Base-by-base conservation (phyloP, 2,329 filamentous ascomycete genomes). In the Zopfia rhizophila region DNA sequence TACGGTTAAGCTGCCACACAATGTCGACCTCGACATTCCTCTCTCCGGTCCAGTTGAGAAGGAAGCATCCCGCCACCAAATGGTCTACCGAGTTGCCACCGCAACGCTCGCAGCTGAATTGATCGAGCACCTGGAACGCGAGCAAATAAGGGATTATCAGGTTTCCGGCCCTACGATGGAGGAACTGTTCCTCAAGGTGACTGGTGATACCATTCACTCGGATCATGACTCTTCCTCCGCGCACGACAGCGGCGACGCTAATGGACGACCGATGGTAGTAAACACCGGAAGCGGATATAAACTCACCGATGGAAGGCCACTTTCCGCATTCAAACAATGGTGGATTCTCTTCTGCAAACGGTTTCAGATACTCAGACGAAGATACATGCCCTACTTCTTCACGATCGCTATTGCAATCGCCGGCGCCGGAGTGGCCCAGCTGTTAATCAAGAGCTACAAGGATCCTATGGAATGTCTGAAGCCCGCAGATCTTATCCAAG, bases 121-220 rank as follows among this genome's bases (percentile, higher is more conserved):
- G 30, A 87, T 95, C 49, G 79, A 81, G 30, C 72, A 78, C 6
- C 76, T 96, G 0, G 89, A 96, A 65, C 70, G 75, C 1, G 75
- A 78, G 2, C 82, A 84, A 0, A 79, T 94, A 21, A 75, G 75
- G 2, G 88, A 94, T 46, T 96, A 95, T 66, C 86, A 90, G 47
- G 88, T 96, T 51, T 89, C 87, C 7, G 90, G 90, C 0, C 91
- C 91, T 0, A 94, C 90, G 0, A 93, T 96, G 43, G 91, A 96
- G 66, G 91, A 96, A 58, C 89, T 96, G 0, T 96, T 96, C 68
- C 73, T 96, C 16, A 87, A 90, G 58, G 79, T 95, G 17, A 90
- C 90, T 0, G 89, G 91, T 58, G 90, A 95, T 16, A 50, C 43
- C 1, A 55, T 58, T 3, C 17, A 44, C 18, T 30, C 19, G n/a